Evolutionary conservation across 805 yeast genomes (phyloP), one percentile per base, ranked within the genome.

Genomic region (Cyberlindnera samutprakarnensis): DNA sequence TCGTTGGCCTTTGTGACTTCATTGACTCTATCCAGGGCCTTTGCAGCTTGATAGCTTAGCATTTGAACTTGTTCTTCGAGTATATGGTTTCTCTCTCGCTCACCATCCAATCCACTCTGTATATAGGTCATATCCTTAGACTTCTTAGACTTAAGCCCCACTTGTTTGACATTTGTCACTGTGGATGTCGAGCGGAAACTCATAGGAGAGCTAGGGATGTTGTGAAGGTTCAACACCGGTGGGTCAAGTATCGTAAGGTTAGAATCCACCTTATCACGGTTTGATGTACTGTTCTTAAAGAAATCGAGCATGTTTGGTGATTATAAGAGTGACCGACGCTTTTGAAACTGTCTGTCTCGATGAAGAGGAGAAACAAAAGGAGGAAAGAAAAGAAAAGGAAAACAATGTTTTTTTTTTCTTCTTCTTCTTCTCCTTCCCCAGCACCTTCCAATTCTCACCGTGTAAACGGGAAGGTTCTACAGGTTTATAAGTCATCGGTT

Each of bases 11-110:
- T 46, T 6, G 33, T 24, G 3, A 38, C 35, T n/a, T 48, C 54
- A 4, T 41, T 41, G 15, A 49, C 33, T 27, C 35, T 34, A 27
- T 51, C 56, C 23, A 51, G 33, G 4, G 53, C 53, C 26, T 34
- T 8, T 1, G 53, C 43, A 10, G 54, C 56, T 16, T 51, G 54
- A 8, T 41, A 45, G 6, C 51, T 38, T 9, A 51, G 31, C 24
- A 45, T 35, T 26, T 39, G 37, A 12, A 51, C 36, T 23, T 51
- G 56, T 28, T 51, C 46, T 28, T 51, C 56, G 12, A 51, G 29
- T 12, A 49, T 41, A n/a, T 41, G 10, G 17, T 51, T 49, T 24
- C 56, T 39, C 25, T 48, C 46, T 15, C 47, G 37, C 22, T 51
- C 56, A 20, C 54, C 56, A 6, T 14, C 25, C 14, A 28, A 10